phyloP scores from a whole-genome alignment of 2,329 filamentous ascomycete species.

The Alternaria sp. region DNA sequence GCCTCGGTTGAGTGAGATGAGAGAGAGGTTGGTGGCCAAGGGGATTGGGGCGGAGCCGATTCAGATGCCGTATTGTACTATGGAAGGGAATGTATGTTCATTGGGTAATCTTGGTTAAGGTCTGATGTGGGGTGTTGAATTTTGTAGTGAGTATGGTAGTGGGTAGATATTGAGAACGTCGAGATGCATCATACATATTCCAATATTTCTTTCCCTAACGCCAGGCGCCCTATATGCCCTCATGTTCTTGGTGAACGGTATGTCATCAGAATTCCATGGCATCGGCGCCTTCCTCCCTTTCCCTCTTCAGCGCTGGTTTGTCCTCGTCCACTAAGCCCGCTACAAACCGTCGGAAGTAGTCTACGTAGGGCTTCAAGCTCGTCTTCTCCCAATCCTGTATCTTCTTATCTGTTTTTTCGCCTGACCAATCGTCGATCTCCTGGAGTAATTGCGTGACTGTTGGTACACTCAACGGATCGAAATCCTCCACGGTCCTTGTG shows the following conservation, averaged over 20 bases:
- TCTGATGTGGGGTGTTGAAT: not conserved
- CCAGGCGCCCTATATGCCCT: not conserved
- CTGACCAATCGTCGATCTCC: constrained; percentile 85
- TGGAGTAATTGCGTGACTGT: constrained; percentile 81
- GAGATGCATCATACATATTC: not conserved
- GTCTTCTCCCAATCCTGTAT: constrained; percentile 96
- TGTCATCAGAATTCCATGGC: constrained; percentile 68
- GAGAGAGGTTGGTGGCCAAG: constrained; percentile 74
- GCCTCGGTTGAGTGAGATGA: constrained; percentile 74
- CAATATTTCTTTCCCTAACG: not conserved
- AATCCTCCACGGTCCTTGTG: constrained; percentile 72
- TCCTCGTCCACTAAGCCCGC: constrained; percentile 79
- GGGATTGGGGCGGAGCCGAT: constrained; percentile 71
- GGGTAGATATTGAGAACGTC: not conserved
- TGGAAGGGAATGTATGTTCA: constrained; percentile 56
- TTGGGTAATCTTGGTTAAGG: constrained; percentile 6
- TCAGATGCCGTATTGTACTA: constrained; percentile 75
- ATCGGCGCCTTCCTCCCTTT: constrained; percentile 62
- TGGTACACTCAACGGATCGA: constrained; percentile 87
- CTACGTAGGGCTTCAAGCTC: constrained; percentile 88
- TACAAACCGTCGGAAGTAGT: constrained; percentile 86
- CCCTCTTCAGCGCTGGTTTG: constrained; percentile 54
- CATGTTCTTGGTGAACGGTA: not conserved
- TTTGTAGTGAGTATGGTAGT: not conserved
- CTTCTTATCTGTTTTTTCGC: constrained; percentile 54